Conservation (phyloP, 73 alveolate species). For the Stentor coeruleus region DNA sequence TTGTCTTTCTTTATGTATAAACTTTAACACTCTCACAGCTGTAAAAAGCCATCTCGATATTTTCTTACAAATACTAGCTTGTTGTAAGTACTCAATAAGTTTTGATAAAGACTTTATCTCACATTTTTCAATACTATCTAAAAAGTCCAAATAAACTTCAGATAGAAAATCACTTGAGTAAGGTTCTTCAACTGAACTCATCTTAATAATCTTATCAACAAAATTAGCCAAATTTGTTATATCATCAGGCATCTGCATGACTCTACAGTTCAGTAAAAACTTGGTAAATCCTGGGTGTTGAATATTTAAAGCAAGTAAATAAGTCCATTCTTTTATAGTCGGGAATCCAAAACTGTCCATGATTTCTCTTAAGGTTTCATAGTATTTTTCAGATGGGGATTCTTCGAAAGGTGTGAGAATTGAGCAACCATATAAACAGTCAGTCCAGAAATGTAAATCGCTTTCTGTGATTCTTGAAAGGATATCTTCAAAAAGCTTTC, state of each 20-base stretch:
- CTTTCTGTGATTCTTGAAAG: background rate
- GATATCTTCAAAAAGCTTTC: constrained; percentile 13
- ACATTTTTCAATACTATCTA: constrained; percentile 9
- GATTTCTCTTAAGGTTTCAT: constrained; percentile 1
- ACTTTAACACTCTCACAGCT: constrained; percentile 21
- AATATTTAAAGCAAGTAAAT: background rate
- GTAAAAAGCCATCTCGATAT: constrained; percentile 21
- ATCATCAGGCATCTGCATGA: background rate
- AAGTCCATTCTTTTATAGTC: constrained; percentile 8
- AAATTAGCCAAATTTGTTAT: background rate
- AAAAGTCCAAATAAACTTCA: constrained; percentile 7
- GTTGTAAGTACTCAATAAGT: background rate
- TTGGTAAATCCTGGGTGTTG: background rate
- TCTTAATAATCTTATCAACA: background rate
- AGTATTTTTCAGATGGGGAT: background rate
- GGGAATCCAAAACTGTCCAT: background rate
- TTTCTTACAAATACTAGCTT: background rate
- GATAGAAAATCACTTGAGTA: background rate
- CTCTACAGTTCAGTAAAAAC: background rate
- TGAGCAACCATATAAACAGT: background rate
- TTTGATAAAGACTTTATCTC: background rate
- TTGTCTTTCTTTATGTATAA: constrained; percentile 18
- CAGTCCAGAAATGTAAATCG: constrained; percentile 8
- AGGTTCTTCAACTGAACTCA: background rate
- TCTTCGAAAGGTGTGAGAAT: constrained; percentile 14